Evolutionary conservation across 1,284 basidiomycete genomes (phyloP).

Genomic region (Moesziomyces parantarcticus): DNA sequence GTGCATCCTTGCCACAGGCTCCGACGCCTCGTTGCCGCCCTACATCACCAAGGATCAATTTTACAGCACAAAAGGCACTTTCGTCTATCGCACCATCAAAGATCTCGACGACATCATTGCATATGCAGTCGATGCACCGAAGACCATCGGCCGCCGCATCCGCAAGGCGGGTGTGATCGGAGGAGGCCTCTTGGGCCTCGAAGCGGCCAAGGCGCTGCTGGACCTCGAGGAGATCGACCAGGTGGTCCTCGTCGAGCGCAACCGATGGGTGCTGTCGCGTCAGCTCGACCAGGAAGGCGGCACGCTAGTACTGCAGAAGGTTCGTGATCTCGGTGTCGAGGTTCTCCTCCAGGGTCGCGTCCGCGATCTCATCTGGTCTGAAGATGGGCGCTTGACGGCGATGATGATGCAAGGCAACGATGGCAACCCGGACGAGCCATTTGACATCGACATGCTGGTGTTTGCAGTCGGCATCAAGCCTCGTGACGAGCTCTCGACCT

Average conservation of each 20-base stretch:
- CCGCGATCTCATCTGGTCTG: constrained; percentile 53
- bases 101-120: constrained; percentile 59
- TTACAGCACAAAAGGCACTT: constrained; percentile 73
- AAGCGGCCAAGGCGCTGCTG: constrained; percentile 79
- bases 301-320: constrained; percentile 76
- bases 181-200: constrained; percentile 79
- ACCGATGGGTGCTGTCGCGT: constrained; percentile 75
- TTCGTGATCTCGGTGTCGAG: constrained; percentile 76
- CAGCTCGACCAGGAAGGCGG: constrained; percentile 79
- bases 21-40: constrained; percentile 76
- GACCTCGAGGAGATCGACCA: constrained; percentile 72
- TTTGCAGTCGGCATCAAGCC: constrained; percentile 72
- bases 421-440: constrained; percentile 64
- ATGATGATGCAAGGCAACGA: constrained; percentile 58
- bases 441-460: constrained; percentile 67
- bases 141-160: constrained; percentile 39
- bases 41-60: constrained; percentile 72
- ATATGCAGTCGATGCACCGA: constrained; percentile 45
- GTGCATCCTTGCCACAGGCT: constrained; percentile 76
- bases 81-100: constrained; percentile 78
- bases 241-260: constrained; percentile 75
- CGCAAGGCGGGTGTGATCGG: constrained; percentile 74
- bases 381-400: constrained; percentile 47
- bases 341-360: constrained; percentile 74
- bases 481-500: constrained; percentile 76